These are phyloP conservation scores for Apiospora malaysiana DNA, from an alignment of 2,329 filamentous ascomycete genomes.

Conservation along the genomic window DNA sequence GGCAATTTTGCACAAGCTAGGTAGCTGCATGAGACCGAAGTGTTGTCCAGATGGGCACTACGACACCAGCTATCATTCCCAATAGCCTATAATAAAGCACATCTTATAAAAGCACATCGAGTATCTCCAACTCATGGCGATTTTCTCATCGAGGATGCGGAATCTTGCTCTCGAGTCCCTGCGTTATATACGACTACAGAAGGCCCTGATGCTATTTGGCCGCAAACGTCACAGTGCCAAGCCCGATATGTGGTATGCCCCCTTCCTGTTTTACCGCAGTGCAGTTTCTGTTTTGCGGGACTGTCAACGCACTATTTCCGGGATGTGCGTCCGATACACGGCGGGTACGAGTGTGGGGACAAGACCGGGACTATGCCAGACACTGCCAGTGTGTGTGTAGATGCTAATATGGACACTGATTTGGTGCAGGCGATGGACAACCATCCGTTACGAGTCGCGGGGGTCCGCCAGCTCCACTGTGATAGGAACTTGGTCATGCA, in stretches of 20 bases:
- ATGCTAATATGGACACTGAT: slow-evolving; percentile 4
- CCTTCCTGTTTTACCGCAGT: not conserved
- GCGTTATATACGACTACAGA: not conserved
- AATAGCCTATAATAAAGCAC: not conserved
- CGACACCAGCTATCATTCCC: not conserved
- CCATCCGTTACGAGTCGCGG: slow-evolving; percentile 15
- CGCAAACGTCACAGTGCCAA: not conserved
- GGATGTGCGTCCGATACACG: not conserved
- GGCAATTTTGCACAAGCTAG: not conserved
- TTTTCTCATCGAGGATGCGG: not conserved
- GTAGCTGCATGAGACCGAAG: not conserved
- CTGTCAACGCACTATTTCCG: slow-evolving; percentile 6
- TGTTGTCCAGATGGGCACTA: not conserved
- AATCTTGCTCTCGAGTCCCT: not conserved
- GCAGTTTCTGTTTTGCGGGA: slow-evolving; percentile 18
- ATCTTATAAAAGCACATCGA: not conserved
- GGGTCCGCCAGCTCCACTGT: slow-evolving; percentile 5
- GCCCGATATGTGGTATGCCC: not conserved
- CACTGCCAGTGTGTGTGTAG: slow-evolving; percentile 12
- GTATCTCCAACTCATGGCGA: not conserved
- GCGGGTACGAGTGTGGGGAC: slow-evolving; percentile 1
- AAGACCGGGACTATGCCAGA: slow-evolving; percentile 11
- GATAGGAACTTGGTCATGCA: not conserved
- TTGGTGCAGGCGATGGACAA: not conserved
- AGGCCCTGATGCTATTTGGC: not conserved